Conservation (phyloP, 2,329 filamentous ascomycete genomes). For the Bipolaris oryzae region DNA sequence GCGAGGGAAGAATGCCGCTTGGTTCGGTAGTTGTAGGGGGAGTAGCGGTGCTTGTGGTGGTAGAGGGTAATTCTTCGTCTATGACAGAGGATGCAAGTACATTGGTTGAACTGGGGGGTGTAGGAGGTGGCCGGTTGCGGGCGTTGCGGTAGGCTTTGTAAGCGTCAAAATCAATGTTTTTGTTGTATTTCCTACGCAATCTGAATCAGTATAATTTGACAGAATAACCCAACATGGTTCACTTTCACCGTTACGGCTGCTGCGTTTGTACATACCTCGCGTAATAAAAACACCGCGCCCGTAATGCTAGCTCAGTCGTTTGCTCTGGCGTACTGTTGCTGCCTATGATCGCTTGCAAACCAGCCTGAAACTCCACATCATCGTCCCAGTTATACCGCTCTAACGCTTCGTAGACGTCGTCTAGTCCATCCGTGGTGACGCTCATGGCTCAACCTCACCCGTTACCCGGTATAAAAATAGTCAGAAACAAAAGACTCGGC, state of each 20-base stretch:
- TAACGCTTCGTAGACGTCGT: conserved; percentile 62
- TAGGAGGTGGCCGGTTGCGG: conserved; percentile 28
- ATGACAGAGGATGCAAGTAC: conserved; percentile 15
- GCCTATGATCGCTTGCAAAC: conserved; percentile 69
- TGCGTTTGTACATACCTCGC: conserved; percentile 45
- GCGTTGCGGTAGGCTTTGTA: conserved; percentile 69
- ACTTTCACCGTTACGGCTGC: neutral
- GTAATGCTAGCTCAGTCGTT: conserved; percentile 63
- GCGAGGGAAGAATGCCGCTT: conserved; percentile 31
- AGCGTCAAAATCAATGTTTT: conserved; percentile 65
- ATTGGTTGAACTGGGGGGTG: conserved; percentile 27
- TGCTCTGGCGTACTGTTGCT: conserved; percentile 61
- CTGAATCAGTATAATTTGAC: neutral
- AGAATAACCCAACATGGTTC: neutral
- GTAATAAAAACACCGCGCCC: conserved; percentile 75
- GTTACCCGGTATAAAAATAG: neutral
- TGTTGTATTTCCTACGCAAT: conserved; percentile 48
- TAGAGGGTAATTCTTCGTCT: conserved; percentile 5
- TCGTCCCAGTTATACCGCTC: conserved; percentile 71
- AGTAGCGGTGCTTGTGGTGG: conserved; percentile 1
- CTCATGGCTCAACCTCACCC: conserved; percentile 28
- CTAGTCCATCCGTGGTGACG: conserved; percentile 30
- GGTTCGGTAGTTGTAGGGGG: conserved; percentile 6
- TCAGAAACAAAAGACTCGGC: neutral
- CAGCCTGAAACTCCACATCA: conserved; percentile 72